phyloP scores from a whole-genome alignment of 108 stramenopile species.

The Cyclotella atomus region DNA sequence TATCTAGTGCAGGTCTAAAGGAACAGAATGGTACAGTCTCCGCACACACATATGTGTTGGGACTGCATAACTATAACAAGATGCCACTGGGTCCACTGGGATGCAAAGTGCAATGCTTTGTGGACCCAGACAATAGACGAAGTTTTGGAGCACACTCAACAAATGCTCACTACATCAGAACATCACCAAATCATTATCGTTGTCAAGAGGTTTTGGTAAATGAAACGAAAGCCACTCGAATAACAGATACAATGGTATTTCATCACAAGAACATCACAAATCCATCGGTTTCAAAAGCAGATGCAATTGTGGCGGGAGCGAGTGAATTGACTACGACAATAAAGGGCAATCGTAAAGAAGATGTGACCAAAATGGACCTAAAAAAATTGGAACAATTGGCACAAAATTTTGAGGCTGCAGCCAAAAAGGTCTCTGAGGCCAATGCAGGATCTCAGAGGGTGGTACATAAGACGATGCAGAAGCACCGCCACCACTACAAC shows the following conservation, averaged over 20 bases:
- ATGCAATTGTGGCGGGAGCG: background rate
- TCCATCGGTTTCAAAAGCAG: background rate
- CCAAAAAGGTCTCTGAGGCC: background rate
- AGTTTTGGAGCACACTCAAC: constrained; percentile 7
- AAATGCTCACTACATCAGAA: constrained; percentile 3
- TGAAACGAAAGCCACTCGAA: constrained; percentile 2
- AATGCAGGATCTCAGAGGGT: too few species aligned
- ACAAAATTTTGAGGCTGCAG: background rate
- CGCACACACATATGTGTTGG: constrained; percentile 3
- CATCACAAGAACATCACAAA: background rate
- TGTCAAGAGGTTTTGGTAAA: constrained; percentile 11
- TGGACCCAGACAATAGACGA: constrained; percentile 17
- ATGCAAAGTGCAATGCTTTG: constrained; percentile 15
- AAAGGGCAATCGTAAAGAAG: background rate
- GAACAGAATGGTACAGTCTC: too few species aligned
- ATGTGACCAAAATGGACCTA: background rate
- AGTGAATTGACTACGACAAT: background rate
- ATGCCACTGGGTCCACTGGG: constrained; percentile 54
- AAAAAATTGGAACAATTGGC: background rate
- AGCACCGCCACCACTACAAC: too few species aligned
- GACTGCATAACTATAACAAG: constrained; percentile 40
- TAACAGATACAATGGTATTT: background rate
- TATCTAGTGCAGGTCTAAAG: too few species aligned
- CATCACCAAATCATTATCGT: constrained; percentile 14
- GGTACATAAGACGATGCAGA: too few species aligned